phyloP scores from a whole-genome alignment of 164 flowering plant species.

The Sextonia rubra region DNA sequence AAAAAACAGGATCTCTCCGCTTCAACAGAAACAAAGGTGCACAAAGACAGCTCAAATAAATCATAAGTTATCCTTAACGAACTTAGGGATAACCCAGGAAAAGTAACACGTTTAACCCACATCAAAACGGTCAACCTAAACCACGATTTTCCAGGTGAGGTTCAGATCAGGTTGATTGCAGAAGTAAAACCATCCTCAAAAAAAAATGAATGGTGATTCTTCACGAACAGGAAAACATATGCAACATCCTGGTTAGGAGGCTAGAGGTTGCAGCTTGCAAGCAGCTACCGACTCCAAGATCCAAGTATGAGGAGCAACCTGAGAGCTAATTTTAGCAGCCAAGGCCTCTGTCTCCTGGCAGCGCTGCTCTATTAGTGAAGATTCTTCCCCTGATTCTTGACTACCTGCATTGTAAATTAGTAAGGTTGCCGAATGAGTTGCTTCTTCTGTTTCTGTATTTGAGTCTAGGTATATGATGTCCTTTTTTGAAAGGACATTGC shows the following conservation, averaged over 20 bases:
- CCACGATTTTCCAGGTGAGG: no score
- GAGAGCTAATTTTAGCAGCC: conserved; percentile 26
- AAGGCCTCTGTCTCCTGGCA: conserved; percentile 32
- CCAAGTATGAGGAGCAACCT: conserved; percentile 47
- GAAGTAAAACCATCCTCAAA: no score
- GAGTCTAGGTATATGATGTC: conserved; percentile 12
- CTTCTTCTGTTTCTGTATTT: not conserved
- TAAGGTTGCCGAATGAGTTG: conserved; percentile 9
- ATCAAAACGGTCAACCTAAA: no score
- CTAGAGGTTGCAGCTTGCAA: conserved; percentile 29
- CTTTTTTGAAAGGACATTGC: conserved; percentile 21
- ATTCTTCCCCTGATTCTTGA: conserved; percentile 17
- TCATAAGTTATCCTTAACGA: no score
- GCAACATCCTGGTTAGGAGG: not conserved
- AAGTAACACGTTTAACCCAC: no score
- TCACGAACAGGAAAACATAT: no score
- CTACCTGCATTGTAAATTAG: conserved; percentile 38
- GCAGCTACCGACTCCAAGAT: conserved; percentile 63
- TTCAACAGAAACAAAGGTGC: no score
- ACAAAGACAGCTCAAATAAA: no score
- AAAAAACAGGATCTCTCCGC: no score
- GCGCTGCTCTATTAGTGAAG: conserved; percentile 19
- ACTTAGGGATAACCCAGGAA: no score
- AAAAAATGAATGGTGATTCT: no score
- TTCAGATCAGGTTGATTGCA: no score